phyloP scores from a whole-genome alignment of 805 yeast species.

The Saturnispora ahearnii region DNA sequence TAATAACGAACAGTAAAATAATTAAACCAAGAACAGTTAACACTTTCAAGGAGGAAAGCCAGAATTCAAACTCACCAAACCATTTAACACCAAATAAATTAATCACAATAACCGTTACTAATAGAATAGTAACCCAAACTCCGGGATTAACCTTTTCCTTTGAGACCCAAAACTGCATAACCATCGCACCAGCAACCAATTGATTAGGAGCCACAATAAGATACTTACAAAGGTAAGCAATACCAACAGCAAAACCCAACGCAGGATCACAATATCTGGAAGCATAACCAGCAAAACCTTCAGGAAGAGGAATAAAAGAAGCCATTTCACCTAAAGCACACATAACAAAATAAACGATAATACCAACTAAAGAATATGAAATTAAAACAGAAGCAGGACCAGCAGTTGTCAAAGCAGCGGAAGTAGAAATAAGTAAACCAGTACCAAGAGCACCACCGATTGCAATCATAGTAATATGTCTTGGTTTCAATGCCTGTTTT shows the following conservation, averaged over 20 bases:
- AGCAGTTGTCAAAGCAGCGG: slow-evolving; percentile 55
- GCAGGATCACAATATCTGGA: slow-evolving; percentile 45
- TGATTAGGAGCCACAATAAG: slow-evolving; percentile 48
- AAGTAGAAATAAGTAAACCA: slow-evolving; percentile 71
- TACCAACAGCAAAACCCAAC: slow-evolving; percentile 51
- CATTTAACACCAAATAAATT: slow-evolving; percentile 40
- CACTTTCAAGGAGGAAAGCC: slow-evolving; percentile 59
- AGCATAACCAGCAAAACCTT: slow-evolving; percentile 48
- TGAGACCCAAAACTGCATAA: slow-evolving; percentile 44
- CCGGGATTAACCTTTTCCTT: slow-evolving; percentile 43
- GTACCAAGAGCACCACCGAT: slow-evolving; percentile 82
- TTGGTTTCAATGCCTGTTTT: slow-evolving; percentile 37
- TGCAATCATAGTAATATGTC: slow-evolving; percentile 55
- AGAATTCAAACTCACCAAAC: slow-evolving; percentile 42
- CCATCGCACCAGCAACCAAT: slow-evolving; percentile 47
- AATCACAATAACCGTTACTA: slow-evolving; percentile 33
- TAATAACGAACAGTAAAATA: slow-evolving; percentile 50
- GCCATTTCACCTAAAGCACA: slow-evolving; percentile 50
- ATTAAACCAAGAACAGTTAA: slow-evolving; percentile 60
- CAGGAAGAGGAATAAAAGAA: slow-evolving; percentile 44
- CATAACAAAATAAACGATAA: slow-evolving; percentile 58
- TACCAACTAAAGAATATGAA: slow-evolving; percentile 63
- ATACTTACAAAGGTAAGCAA: slow-evolving; percentile 43
- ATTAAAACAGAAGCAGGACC: slow-evolving; percentile 61
- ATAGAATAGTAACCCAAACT: slow-evolving; percentile 40